Percentiles rank a stretch among this genome's conserved stretches.
Evolutionary conservation across 805 yeast species (phyloP).

Genomic region (Debaryomyces maramus): DNA sequence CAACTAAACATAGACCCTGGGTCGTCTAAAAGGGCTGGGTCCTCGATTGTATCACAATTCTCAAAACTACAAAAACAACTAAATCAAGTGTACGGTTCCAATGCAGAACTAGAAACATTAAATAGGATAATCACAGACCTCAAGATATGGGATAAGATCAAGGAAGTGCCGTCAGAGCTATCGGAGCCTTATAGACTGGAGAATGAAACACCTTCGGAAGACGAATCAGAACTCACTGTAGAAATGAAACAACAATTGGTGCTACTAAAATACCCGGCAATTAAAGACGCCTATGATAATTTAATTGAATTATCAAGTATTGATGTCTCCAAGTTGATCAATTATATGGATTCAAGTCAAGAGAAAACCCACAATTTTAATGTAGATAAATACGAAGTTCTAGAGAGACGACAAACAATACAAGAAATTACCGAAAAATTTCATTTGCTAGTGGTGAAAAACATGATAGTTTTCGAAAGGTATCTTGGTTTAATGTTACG

Average conservation of each 20-base stretch:
- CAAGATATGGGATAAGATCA: constrained; percentile 16
- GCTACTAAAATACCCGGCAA: constrained; percentile 19
- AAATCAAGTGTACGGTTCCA: constrained; percentile 12
- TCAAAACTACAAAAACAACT: constrained; percentile 13
- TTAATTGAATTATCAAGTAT: constrained; percentile 22
- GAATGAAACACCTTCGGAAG: constrained; percentile 2
- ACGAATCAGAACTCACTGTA: neutral
- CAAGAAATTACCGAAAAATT: constrained; percentile 16
- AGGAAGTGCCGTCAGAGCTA: neutral
- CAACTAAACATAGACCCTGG: constrained; percentile 6
- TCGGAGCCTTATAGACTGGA: neutral
- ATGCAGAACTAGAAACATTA: constrained; percentile 20
- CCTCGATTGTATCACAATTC: constrained; percentile 15
- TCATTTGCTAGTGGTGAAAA: constrained; percentile 26
- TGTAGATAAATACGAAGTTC: constrained; percentile 8
- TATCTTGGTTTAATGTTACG: constrained; percentile 19
- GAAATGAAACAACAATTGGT: constrained; percentile 21
- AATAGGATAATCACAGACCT: constrained; percentile 18
- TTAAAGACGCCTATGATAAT: constrained; percentile 21
- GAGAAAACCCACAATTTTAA: constrained; percentile 18
- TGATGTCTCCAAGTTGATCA: constrained; percentile 20
- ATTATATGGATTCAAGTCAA: constrained; percentile 16
- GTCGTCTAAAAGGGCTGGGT: neutral
- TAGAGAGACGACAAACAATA: constrained; percentile 10
- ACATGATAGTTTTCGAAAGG: constrained; percentile 29